phyloP scores from a whole-genome alignment of 2,329 filamentous ascomycete species.

The Tolypocladium tundrense region DNA sequence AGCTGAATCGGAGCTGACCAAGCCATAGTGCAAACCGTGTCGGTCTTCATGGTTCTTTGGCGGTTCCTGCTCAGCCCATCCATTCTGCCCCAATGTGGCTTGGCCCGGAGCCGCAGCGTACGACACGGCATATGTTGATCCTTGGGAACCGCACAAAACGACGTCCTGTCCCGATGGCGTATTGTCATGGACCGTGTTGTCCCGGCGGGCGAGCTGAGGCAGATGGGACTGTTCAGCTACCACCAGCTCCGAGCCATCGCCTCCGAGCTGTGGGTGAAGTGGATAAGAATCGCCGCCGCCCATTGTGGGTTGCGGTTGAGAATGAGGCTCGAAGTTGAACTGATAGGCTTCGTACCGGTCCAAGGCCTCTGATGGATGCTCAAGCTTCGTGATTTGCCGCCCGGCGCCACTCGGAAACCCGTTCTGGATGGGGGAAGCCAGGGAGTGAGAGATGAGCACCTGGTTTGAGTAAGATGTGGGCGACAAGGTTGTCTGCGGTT shows the following conservation, averaged over 20 bases:
- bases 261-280: not conserved
- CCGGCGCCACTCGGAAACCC: not conserved
- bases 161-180: not conserved
- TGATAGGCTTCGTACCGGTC: not conserved
- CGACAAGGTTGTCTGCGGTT: not conserved
- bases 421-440: not conserved
- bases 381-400: not conserved
- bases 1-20: not conserved
- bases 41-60: not conserved
- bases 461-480: not conserved
- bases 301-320: not conserved
- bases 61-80: not conserved
- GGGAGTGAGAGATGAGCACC: not conserved
- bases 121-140: not conserved
- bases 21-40: not conserved
- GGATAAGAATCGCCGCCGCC: conserved; percentile 1
- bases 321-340: not conserved
- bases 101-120: not conserved
- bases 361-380: not conserved
- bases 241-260: not conserved
- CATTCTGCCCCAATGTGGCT: not conserved
- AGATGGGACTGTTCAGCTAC: not conserved
- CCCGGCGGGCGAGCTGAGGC: not conserved
- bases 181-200: not conserved
- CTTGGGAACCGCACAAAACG: not conserved